Conservation (phyloP, 495 filamentous ascomycete genomes). For the Podospora pseudoanserina region DNA sequence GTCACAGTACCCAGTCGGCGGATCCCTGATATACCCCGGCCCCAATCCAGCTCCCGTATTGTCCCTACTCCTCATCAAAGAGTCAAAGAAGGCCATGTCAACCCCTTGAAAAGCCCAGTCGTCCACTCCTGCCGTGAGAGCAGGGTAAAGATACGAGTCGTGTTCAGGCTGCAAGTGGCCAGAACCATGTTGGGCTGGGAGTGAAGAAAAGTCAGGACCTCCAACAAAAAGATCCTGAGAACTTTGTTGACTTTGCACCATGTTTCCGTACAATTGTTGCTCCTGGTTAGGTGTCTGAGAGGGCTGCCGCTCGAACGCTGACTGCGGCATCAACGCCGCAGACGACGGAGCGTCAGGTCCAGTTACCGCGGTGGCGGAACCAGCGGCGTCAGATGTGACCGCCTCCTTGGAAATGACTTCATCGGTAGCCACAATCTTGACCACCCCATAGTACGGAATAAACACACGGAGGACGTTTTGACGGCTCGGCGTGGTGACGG, state of each 20-base stretch:
- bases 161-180: not conserved
- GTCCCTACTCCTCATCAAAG: constrained; percentile 27
- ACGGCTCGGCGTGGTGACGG: constrained; percentile 1
- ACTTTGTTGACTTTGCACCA: not conserved
- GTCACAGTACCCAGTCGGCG: not conserved
- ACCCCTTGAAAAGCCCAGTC: constrained; percentile 15
- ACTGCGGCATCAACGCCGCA: not conserved
- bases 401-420: constrained; percentile 3
- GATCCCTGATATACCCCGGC: not conserved
- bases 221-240: not conserved
- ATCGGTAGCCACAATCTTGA: constrained; percentile 15
- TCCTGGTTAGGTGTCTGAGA: not conserved
- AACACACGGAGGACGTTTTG: constrained; percentile 14
- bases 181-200: not conserved
- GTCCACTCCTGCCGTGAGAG: not conserved
- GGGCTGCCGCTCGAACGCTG: not conserved
- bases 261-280: not conserved
- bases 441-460: constrained; percentile 26
- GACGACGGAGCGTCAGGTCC: not conserved
- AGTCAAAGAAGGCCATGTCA: constrained; percentile 11
- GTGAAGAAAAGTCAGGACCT: not conserved
- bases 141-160: not conserved
- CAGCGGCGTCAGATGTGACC: not conserved
- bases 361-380: not conserved
- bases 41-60: not conserved